These are phyloP conservation scores for Plantago ovata DNA, from an alignment of 257 asterid genomes.

Conservation along the genomic window DNA sequence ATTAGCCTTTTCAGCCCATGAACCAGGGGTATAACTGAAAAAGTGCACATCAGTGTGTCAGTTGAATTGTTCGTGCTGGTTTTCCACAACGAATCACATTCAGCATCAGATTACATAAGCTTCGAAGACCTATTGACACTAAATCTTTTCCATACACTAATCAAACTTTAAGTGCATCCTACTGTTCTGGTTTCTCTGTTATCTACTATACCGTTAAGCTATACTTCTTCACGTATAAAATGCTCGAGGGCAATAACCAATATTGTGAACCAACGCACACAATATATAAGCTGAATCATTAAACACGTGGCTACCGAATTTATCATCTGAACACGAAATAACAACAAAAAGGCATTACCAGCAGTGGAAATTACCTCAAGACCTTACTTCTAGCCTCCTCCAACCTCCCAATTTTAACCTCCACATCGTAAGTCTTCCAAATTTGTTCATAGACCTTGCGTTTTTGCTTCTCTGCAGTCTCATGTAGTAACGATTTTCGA, in stretches of 20 bases:
- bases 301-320: too few relatives aligned
- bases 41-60: conserved; percentile 2
- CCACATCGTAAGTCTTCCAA: conserved; percentile 39
- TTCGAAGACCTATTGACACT: too few relatives aligned
- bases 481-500: conserved; percentile 22
- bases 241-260: too few relatives aligned
- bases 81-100: too few relatives aligned
- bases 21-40: conserved; percentile 76
- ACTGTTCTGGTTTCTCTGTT: too few relatives aligned
- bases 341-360: neutral
- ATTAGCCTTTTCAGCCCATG: conserved; percentile 46
- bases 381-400: conserved; percentile 44
- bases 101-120: too few relatives aligned
- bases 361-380: conserved; percentile 45
- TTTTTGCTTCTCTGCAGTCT: conserved; percentile 37
- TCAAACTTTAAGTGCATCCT: too few relatives aligned
- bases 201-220: too few relatives aligned
- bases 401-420: conserved; percentile 28
- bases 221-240: too few relatives aligned
- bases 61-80: neutral
- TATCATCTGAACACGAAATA: neutral
- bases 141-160: too few relatives aligned
- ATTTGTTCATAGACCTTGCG: conserved; percentile 37
- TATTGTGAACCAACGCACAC: too few relatives aligned
- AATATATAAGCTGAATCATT: too few relatives aligned